Conservation (phyloP, 208 protist genomes). For the Trypanosoma scelopori region DNA sequence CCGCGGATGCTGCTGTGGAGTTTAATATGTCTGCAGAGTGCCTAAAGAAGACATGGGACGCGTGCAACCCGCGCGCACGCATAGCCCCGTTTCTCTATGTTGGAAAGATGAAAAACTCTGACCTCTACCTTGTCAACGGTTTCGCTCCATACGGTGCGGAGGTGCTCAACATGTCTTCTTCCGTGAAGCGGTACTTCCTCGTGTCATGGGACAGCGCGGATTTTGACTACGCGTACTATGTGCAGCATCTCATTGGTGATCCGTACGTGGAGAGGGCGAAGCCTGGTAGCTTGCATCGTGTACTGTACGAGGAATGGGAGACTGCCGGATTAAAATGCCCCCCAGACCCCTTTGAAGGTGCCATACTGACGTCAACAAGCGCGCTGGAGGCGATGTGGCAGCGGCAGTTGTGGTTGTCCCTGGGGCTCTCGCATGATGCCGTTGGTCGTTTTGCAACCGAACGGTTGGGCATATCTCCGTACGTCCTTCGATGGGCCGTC, state of each 20-base stretch:
- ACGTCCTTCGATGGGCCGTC: constrained; percentile 21
- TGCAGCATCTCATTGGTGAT: constrained; percentile 36
- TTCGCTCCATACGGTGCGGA: constrained; percentile 42
- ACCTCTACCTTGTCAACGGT: constrained; percentile 56
- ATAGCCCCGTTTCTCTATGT: constrained; percentile 41
- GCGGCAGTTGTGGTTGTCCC: constrained; percentile 62
- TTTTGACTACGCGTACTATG: constrained; percentile 25
- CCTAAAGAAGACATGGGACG: constrained; percentile 36
- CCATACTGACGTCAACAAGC: constrained; percentile 65
- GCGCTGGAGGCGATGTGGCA: constrained; percentile 68
- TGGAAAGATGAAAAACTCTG: constrained; percentile 32
- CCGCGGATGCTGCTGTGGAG: constrained; percentile 30
- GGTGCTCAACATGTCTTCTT: constrained; percentile 35
- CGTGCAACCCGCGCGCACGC: constrained; percentile 23
- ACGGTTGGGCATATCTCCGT: constrained; percentile 22
- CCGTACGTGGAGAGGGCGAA: constrained; percentile 29
- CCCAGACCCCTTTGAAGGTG: constrained; percentile 40
- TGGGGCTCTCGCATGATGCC: constrained; percentile 26
- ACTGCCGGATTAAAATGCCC: constrained; percentile 21
- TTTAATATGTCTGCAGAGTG: constrained; percentile 34
- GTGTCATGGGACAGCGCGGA: constrained; percentile 33
- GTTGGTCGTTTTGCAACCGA: constrained; percentile 36
- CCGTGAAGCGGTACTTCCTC: constrained; percentile 48
- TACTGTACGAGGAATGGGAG: constrained; percentile 29
- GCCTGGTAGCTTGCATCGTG: constrained; percentile 29